Conservation (phyloP, 1,284 basidiomycete genomes). For the Vanrija sp. region DNA sequence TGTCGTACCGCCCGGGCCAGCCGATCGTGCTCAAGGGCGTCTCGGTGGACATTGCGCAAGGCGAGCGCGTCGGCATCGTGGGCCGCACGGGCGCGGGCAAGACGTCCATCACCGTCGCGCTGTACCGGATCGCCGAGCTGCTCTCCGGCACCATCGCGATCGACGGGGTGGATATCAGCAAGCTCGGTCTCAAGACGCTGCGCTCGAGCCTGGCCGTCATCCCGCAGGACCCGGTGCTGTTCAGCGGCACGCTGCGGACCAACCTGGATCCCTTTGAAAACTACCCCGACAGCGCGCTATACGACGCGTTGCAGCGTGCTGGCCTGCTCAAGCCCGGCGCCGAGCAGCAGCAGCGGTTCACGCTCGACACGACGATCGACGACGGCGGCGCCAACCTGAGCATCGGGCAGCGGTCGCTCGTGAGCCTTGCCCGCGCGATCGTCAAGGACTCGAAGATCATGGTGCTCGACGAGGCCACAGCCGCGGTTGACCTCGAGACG, state of each 20-base stretch:
- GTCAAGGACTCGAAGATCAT: constrained; percentile 66
- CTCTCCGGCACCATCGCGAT: constrained; percentile 45
- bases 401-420: constrained; percentile 12
- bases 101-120: constrained; percentile 53
- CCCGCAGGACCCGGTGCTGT: constrained; percentile 56
- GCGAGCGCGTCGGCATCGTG: constrained; percentile 23
- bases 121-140: constrained; percentile 48
- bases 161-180: constrained; percentile 52
- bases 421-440: constrained; percentile 65
- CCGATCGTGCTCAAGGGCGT: constrained; percentile 52
- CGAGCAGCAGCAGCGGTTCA: not conserved
- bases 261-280: constrained; percentile 67
- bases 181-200: constrained; percentile 51
- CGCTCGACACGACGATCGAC: not conserved
- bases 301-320: constrained; percentile 71
- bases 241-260: constrained; percentile 57
- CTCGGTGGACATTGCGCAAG: constrained; percentile 12
- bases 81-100: constrained; percentile 48
- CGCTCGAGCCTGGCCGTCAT: constrained; percentile 51
- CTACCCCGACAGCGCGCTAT: constrained; percentile 66
- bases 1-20: constrained; percentile 51
- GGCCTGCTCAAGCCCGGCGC: constrained; percentile 55
- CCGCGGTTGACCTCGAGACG: constrained; percentile 69
- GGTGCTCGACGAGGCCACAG: constrained; percentile 54
- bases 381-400: constrained; percentile 30